phyloP scores from a whole-genome alignment of 2,329 filamentous ascomycete species.

The Colletotrichum nymphaeae region DNA sequence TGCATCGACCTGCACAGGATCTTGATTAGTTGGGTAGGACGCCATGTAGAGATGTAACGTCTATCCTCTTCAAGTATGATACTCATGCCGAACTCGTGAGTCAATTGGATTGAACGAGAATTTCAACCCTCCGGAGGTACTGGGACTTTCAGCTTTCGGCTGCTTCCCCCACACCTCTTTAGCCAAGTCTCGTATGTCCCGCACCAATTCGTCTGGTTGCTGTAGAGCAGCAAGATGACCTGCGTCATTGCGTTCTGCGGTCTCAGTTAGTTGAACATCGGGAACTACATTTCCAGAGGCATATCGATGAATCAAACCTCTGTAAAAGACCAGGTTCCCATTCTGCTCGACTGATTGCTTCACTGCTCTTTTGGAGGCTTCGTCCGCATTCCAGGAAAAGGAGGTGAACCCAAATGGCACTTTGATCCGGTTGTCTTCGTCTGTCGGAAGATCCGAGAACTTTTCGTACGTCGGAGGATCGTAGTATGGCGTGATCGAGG shows the following conservation, averaged over 20 bases:
- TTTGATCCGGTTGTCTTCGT: constrained; percentile 36
- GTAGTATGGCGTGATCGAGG: constrained; percentile 36
- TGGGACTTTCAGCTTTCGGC: neutral
- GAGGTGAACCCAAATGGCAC: constrained; percentile 36
- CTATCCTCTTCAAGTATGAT: neutral
- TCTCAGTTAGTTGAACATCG: neutral
- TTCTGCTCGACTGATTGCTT: constrained; percentile 24
- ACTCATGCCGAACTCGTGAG: neutral
- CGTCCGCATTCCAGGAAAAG: constrained; percentile 34
- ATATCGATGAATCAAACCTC: constrained; percentile 7
- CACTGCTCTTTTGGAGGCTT: constrained; percentile 31
- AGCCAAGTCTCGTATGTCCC: constrained; percentile 24
- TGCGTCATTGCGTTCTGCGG: constrained; percentile 34
- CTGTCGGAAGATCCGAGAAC: constrained; percentile 29
- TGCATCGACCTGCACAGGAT: neutral
- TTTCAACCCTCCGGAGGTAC: neutral
- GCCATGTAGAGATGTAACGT: neutral
- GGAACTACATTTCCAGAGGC: neutral
- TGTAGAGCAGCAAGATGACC: constrained; percentile 39
- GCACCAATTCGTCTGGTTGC: constrained; percentile 15
- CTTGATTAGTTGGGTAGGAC: neutral
- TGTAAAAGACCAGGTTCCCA: constrained; percentile 36
- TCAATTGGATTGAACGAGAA: neutral
- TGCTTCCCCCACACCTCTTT: neutral
- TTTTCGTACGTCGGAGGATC: constrained; percentile 35